Percentiles rank a stretch among this genome's conserved stretches.
phyloP scores from a whole-genome alignment of 495 filamentous ascomycete species.

The Apodospora peruviana region DNA sequence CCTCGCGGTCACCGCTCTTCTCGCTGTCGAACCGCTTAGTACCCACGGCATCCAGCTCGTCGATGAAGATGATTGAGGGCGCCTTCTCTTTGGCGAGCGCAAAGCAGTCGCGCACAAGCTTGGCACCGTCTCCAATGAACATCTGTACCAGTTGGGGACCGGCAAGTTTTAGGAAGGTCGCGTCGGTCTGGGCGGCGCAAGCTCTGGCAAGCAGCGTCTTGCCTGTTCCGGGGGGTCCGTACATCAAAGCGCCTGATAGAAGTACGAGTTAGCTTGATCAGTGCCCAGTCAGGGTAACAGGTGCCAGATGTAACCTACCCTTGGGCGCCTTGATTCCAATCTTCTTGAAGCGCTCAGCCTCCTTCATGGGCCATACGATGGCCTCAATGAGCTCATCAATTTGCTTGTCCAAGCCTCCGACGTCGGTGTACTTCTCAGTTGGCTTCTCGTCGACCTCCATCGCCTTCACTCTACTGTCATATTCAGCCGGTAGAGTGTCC shows the following conservation, averaged over 20 bases:
- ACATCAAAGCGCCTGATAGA: conserved; percentile 84
- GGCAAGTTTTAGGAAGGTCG: conserved; percentile 97
- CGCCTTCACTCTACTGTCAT: conserved; percentile 97
- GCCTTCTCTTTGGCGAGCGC: conserved; percentile 97
- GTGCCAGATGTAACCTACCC: conserved; percentile 58
- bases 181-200: conserved; percentile 95
- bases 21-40: conserved; percentile 99
- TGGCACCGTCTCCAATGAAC: conserved; percentile 99
- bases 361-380: conserved; percentile 99
- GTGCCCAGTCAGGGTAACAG: too few species aligned
- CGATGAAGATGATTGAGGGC: conserved; percentile 98
- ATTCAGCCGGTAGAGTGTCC: conserved; percentile 97
- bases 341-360: conserved; percentile 97
- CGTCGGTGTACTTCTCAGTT: conserved; percentile 97
- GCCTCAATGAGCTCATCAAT: conserved; percentile 99
- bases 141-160: conserved; percentile 99
- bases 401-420: conserved; percentile 96
- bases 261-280: too few species aligned
- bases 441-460: conserved; percentile 99
- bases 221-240: conserved; percentile 93
- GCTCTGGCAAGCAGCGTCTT: conserved; percentile 96
- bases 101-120: conserved; percentile 96
- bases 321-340: conserved; percentile 99
- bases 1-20: conserved; percentile 96
- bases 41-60: conserved; percentile 94